Evolutionary conservation across 768 basidiomycete genomes (phyloP), one percentile per base, ranked within the genome.

Genomic region (Lactarius hengduanensis): DNA sequence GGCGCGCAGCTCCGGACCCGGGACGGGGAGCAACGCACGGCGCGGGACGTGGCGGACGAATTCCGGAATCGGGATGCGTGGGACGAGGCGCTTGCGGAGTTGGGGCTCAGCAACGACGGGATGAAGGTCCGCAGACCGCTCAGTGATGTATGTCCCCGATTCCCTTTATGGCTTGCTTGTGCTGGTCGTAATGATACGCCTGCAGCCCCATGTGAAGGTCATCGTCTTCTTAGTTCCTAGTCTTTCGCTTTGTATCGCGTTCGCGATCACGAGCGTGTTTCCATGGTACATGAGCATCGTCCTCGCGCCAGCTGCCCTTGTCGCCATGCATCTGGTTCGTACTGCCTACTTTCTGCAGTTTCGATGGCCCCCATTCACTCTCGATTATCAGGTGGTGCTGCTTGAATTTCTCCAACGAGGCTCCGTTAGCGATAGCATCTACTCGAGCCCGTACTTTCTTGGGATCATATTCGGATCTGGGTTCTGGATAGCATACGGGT

Each of bases 41-140:
- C 96, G 55, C 80, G 88, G 67, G 96, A 98, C 71, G 93, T 99
- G 91, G 94, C 96, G 1, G 81, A 86, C 22, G 92, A 96, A 76
- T 79, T 96, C 53, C 94, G 95, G 2, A 54, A 41, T 67, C 72
- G 92, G 30, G 90, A 88, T 3, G 90, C 94, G 4, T 98, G 91
- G 89, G 89, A 88, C 73, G 83, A 88, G 18, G 95, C 91, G 0
- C 75, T 97, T 71, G 87, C 90, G 72, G 94, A 96, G 73, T 89
- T 90, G 18, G 92, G 92, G 0, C 82, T 89, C 81, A 83, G 84
- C 61, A 88, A 90, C 70, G 84, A 89, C 64, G 93, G 92, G 1
- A 77, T 84, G 47, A 83, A 84, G 71, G 84, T 83, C 70, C 78
- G 80, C 34, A 84, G 84, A 66, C 87, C 88, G 10, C 77, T 97